Evolutionary conservation across 2,329 filamentous ascomycete species (phyloP), one percentile per base, ranked within the genome.

Genomic region (Neopestalotiopsis sp.): DNA sequence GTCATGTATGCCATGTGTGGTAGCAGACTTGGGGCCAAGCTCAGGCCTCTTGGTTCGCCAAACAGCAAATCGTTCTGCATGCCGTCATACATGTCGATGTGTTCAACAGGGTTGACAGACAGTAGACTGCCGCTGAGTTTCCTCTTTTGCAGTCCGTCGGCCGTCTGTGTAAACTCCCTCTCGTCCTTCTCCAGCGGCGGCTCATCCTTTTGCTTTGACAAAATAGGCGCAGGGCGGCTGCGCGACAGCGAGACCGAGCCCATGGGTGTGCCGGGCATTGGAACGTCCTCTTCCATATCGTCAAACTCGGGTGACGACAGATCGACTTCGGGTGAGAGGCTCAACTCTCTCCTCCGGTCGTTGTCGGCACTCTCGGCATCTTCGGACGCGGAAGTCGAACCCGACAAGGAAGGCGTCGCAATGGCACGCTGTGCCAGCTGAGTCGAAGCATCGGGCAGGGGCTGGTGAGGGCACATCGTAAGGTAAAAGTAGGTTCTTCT

Each of bases 401-500:
- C 91, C 3, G 94, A 97, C 34, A 97, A 85, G 24, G 94, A 95
- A 0, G 95, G 95, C 2, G 95, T 96, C 70, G 97, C 90, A 70
- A 94, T 90, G 71, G 89, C 83, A 70, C 87, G 86, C 73, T 84
- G 85, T 68, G 84, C 83, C 71, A 85, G 82, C 66, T 80, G 82
- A 68, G 77, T 83, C 78, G 72, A 85, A 75, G 75, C 86, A 72
- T 92, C 89, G 2, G 94, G 94, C 24, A 98, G 89, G 49, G 94
- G 90, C 78, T 95, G 94, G 77, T 92, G 93, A 61, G 93, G 90
- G 76, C 88, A 92, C n/a, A 93, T 97, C 52, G 94, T 97, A 70
- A 99, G 89, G 83, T 95, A 98, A 83, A 97, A 98, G 85, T 97
- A 98, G 61, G 97, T 95, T 81, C 96, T 94, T 78, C 95, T 92